Percentiles rank a stretch among this genome's conserved stretches.
These are phyloP conservation scores for Paramecium caudatum DNA, from an alignment of 73 alveolate species.

Conservation along the genomic window DNA sequence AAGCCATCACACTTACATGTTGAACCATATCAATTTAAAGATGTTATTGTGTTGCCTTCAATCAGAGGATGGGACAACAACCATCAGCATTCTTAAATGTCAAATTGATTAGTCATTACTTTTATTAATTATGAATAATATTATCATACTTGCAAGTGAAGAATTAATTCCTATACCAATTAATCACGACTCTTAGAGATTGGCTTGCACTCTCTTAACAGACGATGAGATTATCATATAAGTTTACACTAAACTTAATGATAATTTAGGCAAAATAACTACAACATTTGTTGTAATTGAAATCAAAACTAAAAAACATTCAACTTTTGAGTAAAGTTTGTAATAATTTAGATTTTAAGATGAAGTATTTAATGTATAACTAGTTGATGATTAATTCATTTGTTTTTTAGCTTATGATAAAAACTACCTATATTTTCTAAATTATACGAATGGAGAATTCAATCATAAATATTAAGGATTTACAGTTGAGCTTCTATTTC, in stretches of 20 bases:
- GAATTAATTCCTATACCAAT: neutral
- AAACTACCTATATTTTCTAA: neutral
- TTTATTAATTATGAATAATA: neutral
- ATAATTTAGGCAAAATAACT: neutral
- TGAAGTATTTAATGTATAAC: neutral
- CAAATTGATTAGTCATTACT: conserved; percentile 24
- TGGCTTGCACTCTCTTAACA: neutral
- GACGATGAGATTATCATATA: neutral
- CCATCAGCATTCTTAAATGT: neutral
- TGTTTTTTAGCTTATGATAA: conserved; percentile 34
- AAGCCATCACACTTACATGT: neutral
- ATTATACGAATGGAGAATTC: conserved; percentile 23
- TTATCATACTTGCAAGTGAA: neutral
- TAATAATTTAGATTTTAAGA: conserved; percentile 11
- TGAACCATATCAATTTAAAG: neutral
- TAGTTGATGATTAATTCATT: neutral
- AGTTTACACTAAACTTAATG: neutral
- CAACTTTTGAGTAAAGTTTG: neutral
- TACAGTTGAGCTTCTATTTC: neutral
- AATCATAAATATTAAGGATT: neutral
- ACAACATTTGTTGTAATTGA: neutral
- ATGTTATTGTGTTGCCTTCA: neutral
- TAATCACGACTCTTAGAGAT: neutral
- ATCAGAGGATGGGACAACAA: conserved; percentile 28
- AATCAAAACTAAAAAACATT: neutral